Percentiles rank a stretch among this genome's conserved stretches.
Evolutionary conservation across 805 yeast genomes (phyloP).

Genomic region (Saccharomycopsis fodiens): DNA sequence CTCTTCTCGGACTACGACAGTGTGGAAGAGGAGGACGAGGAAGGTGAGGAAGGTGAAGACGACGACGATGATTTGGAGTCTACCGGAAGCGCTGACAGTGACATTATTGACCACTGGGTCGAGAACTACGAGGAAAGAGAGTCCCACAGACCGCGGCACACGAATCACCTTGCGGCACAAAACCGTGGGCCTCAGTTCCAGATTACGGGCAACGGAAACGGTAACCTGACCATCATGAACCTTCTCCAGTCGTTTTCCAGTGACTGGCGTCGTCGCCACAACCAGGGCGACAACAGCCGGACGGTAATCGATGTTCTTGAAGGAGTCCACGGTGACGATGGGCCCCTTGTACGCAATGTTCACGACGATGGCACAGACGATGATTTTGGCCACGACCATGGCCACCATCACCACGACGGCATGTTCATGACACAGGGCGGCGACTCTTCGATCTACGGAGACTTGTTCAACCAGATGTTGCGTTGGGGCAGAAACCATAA

Average conservation of each 20-base stretch:
- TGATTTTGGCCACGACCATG: neutral
- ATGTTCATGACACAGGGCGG: neutral
- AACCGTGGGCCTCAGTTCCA: neutral
- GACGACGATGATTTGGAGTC: slow-evolving; percentile 17
- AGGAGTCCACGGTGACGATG: neutral
- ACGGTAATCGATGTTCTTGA: neutral
- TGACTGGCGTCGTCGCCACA: neutral
- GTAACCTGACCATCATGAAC: neutral
- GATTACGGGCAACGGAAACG: neutral
- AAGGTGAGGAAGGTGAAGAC: neutral
- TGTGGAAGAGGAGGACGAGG: slow-evolving; percentile 25
- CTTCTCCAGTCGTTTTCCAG: neutral
- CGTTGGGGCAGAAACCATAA: neutral
- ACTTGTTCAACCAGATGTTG: neutral
- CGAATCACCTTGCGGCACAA: neutral
- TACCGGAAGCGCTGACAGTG: slow-evolving; percentile 10
- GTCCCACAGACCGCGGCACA: neutral
- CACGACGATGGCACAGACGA: neutral
- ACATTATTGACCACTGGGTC: slow-evolving; percentile 14
- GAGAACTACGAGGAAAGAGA: slow-evolving; percentile 8
- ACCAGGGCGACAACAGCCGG: neutral
- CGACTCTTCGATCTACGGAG: neutral
- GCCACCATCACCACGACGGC: neutral
- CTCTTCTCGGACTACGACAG: slow-evolving; percentile 23
- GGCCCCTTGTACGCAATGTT: neutral